A percentile compares a stretch with the other conserved stretches of the same genome.
Evolutionary conservation across 495 filamentous ascomycete species (phyloP).

Genomic region (Penicillium lividum): DNA sequence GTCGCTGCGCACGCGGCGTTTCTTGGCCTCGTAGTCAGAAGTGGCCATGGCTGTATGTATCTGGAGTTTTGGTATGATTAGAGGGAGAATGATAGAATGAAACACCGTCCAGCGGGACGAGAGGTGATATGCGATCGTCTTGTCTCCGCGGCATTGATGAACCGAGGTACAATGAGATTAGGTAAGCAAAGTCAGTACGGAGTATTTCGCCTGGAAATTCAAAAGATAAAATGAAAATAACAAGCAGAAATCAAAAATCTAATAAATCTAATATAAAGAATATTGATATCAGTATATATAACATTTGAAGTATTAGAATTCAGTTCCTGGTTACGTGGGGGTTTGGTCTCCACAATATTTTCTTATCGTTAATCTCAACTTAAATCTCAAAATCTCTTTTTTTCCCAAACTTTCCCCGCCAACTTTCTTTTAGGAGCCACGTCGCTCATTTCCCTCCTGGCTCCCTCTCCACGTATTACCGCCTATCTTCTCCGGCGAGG

Average conservation of each 20-base stretch:
- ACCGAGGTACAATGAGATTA: constrained; percentile 29
- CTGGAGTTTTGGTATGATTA: not conserved
- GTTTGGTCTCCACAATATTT: not conserved
- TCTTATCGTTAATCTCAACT: constrained; percentile 11
- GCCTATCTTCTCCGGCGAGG: constrained; percentile 60
- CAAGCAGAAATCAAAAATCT: no score
- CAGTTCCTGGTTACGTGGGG: not conserved
- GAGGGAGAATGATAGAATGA: not conserved
- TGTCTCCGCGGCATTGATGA: constrained; percentile 19
- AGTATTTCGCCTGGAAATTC: no score
- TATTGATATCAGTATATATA: no score
- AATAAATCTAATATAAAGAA: no score
- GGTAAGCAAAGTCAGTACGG: constrained; percentile 18
- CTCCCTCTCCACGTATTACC: constrained; percentile 59
- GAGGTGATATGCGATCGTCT: constrained; percentile 3
- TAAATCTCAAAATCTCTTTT: constrained; percentile 12
- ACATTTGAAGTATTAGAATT: no score
- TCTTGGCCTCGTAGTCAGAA: constrained; percentile 55
- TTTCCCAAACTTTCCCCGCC: constrained; percentile 20
- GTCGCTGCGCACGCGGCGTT: constrained; percentile 61
- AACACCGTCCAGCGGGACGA: constrained; percentile 6
- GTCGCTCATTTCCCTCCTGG: constrained; percentile 41
- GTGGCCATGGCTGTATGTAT: constrained; percentile 24
- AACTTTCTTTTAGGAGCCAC: not conserved
- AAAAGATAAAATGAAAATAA: not conserved